Conservation (phyloP, 176 grass and related monocot genomes). For the Rhynchospora pubera region DNA sequence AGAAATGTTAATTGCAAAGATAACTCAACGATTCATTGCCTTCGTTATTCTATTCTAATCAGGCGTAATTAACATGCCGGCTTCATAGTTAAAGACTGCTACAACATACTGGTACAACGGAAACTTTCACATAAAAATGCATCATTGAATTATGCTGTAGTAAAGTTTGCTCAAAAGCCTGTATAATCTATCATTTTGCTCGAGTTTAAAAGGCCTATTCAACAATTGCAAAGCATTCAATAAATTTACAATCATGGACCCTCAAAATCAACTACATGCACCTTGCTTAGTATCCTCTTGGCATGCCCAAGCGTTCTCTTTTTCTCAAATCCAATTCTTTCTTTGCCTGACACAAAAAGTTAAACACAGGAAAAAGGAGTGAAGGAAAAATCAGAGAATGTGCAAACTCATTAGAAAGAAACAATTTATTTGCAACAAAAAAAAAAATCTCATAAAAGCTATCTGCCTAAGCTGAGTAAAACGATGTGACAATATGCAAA, state of each 20-base stretch:
- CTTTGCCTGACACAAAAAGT: slow-evolving; percentile 67
- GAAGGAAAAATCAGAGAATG: background rate
- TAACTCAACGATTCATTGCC: background rate
- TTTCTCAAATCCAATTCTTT: slow-evolving; percentile 81
- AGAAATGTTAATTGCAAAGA: background rate
- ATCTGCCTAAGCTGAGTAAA: too few relatives aligned
- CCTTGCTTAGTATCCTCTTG: slow-evolving; percentile 3
- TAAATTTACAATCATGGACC: slow-evolving; percentile 9
- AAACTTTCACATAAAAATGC: slow-evolving; percentile 13
- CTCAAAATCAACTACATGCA: background rate
- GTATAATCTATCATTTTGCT: slow-evolving; percentile 1
- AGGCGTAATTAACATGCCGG: background rate
- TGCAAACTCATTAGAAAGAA: background rate
- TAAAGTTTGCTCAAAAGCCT: slow-evolving; percentile 6
- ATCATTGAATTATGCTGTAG: background rate
- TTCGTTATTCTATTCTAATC: background rate
- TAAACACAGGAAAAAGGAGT: slow-evolving; percentile 29
- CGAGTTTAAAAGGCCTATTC: background rate
- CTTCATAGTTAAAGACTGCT: background rate
- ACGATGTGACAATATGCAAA: background rate
- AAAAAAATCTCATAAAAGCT: too few relatives aligned
- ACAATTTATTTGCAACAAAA: too few relatives aligned
- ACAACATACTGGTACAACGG: background rate
- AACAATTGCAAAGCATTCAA: slow-evolving; percentile 8
- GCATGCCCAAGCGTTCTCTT: slow-evolving; percentile 24